Base-by-base conservation (phyloP, 305 asterid species). In the Coffea humblotiana region DNA sequence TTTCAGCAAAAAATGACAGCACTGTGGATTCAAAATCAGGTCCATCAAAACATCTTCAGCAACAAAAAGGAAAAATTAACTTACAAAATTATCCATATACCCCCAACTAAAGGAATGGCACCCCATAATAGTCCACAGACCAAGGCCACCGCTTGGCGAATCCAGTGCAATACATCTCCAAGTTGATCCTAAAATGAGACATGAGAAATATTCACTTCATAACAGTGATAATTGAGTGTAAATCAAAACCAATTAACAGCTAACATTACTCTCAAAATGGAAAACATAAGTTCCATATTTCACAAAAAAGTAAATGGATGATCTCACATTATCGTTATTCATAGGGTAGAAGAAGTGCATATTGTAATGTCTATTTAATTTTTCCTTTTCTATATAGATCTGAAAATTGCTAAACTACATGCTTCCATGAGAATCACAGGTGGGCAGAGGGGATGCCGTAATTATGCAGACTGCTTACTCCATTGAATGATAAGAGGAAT, bases 81-180 rank as follows among this genome's bases (percentile, higher is more conserved):
- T 91, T 88, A 96, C 99, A 90, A 80, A 84, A 96, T 83, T 83
- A 96, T 86, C 98, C 98, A 94, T 78, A 90, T 72, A 81, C 99
- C 99, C 37, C 99, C 99, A 64, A 90, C 92, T 84, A 96, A 88
- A 72, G 98, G 99, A 90, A 96, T 89, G 77, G 89, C 93, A 77
- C 99, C 98, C 96, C 97, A 96, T 72, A 92, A 72, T 71, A 94
- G 87, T 77, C 98, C 99, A 76, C 90, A 96, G 23, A 90, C 45
- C 73, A 96, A 90, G 80, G 88, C 97, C 77, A 94, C 81, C 79
- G 86, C 97, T 87, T 96, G 99, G 85, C 99, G 89, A 81, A 90
- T 90, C 99, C 98, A 94, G 86, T 96, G 98, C 75, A 96, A 84
- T 61, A 89, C 95, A 78, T 96, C 99, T 47, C 97, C 98, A 35